phyloP scores from a whole-genome alignment of 257 asterid species.

The Capsicum baccatum region DNA sequence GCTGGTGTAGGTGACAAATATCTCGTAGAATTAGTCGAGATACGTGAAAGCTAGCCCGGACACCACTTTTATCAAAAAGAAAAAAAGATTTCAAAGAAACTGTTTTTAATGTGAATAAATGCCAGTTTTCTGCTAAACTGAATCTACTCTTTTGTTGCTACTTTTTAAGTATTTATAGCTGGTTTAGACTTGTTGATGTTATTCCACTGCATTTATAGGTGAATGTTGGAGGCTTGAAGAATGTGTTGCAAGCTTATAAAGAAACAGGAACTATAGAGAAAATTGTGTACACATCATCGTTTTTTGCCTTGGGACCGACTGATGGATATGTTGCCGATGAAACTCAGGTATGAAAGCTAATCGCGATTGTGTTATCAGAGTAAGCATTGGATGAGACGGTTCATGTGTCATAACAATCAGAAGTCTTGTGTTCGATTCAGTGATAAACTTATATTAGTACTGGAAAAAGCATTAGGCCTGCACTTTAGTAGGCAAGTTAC shows the following conservation, averaged over 20 bases:
- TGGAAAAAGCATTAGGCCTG: not conserved
- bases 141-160: not conserved
- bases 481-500: not conserved
- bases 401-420: not conserved
- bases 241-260: conserved; percentile 68
- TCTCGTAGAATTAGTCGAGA: not conserved
- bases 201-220: conserved; percentile 48
- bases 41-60: not conserved
- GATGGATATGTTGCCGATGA: conserved; percentile 87
- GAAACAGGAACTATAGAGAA: conserved; percentile 64
- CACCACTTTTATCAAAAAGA: not conserved
- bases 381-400: not conserved
- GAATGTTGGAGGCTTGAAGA: conserved; percentile 89
- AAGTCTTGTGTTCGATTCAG: not conserved
- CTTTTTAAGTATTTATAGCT: conserved; percentile 8
- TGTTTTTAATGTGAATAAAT: not conserved
- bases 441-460: not conserved
- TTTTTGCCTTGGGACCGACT: conserved; percentile 87
- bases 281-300: conserved; percentile 88
- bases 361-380: not conserved
- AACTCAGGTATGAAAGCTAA: conserved; percentile 55
- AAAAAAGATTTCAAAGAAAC: not conserved
- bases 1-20: not conserved
- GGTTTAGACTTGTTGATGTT: not conserved
- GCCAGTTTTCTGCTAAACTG: not conserved